Percentiles rank a stretch among this genome's conserved stretches.
These are phyloP conservation scores for Penicillium brasilianum DNA, from an alignment of 2,329 filamentous ascomycete genomes.

Conservation along the genomic window DNA sequence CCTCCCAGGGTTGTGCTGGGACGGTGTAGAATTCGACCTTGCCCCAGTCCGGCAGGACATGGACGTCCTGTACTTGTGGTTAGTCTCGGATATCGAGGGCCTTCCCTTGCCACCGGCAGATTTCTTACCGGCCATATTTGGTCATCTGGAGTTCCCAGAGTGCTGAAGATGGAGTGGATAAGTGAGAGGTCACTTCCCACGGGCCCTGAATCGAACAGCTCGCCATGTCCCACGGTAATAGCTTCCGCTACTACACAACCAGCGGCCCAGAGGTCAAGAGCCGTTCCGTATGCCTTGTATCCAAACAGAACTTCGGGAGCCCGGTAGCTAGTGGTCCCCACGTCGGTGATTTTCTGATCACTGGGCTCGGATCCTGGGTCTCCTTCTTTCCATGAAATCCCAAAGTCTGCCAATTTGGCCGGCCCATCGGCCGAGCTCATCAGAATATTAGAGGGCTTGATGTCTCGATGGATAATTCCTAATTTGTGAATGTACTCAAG, in stretches of 20 bases:
- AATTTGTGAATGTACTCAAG: constrained; percentile 72
- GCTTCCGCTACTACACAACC: constrained; percentile 85
- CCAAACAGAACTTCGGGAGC: constrained; percentile 91
- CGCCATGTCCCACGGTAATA: constrained; percentile 58
- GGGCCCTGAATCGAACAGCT: constrained; percentile 85
- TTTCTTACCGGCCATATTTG: constrained; percentile 75
- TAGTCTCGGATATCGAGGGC: constrained; percentile 1
- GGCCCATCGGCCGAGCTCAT: constrained; percentile 70
- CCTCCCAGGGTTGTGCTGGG: constrained; percentile 68
- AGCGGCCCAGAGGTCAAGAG: constrained; percentile 86
- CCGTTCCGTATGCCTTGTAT: constrained; percentile 70
- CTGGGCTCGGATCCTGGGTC: constrained; percentile 64
- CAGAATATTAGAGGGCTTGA: constrained; percentile 91
- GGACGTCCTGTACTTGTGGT: constrained; percentile 37
- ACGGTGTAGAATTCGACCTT: constrained; percentile 82
- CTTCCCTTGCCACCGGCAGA: constrained; percentile 3
- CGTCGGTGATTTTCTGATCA: constrained; percentile 80
- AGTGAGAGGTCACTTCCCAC: constrained; percentile 90
- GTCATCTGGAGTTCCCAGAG: constrained; percentile 81
- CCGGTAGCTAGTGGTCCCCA: constrained; percentile 90
- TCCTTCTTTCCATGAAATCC: constrained; percentile 79
- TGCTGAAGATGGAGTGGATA: constrained; percentile 91
- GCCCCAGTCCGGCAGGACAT: constrained; percentile 79
- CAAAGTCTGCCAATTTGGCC: constrained; percentile 86
- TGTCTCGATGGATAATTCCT: constrained; percentile 87